Evolutionary conservation across 257 asterid genomes (phyloP), one percentile per base, ranked within the genome.

Genomic region (Solanum paucissectum): DNA sequence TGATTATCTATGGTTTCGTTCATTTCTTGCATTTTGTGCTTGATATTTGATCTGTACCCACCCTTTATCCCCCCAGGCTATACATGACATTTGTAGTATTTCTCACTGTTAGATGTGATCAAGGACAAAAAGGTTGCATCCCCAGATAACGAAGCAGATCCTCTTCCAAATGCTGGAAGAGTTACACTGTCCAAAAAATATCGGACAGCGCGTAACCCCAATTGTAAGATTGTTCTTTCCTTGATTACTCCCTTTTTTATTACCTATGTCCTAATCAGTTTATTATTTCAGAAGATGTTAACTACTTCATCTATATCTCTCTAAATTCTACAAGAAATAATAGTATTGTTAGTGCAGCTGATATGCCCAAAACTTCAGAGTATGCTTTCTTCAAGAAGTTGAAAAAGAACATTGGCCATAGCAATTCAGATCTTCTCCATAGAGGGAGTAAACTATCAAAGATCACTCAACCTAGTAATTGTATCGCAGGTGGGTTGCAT

Each of bases 321-420:
- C 40, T 16, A 52, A 72, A 42, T 18, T 58, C 40, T 7, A 11
- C 73, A 44, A 29, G 60, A 46, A 46, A 7, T 29, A 21, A 73
- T 86, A 38, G 60, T 73, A 49, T 49, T 73, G 49, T 46, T 52
- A 83, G 71, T 88, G 93, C 92, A 95, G 98, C 91, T 87, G 96
- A 88, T 87, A 93, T 29, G 21, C 94, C 98, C 69, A 95, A 93
- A 91, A 95, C 98, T 68, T 95, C 98, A 60, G 98, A 95, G 88
- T 95, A 91, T 88, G 98, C 98, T 12, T 95, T 92, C 89, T 95
- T 94, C 91, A 95, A 87, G 90, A 95, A 93, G 87, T 55, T 94
- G 40, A 95, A 90, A 94, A 95, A 90, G 94, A 87, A 92, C 76
- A 90, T 85, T 23, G 86, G 86, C 64, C 76, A 89, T 71, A 68